phyloP scores from a whole-genome alignment of 768 basidiomycete species.

The Suillus paluster region DNA sequence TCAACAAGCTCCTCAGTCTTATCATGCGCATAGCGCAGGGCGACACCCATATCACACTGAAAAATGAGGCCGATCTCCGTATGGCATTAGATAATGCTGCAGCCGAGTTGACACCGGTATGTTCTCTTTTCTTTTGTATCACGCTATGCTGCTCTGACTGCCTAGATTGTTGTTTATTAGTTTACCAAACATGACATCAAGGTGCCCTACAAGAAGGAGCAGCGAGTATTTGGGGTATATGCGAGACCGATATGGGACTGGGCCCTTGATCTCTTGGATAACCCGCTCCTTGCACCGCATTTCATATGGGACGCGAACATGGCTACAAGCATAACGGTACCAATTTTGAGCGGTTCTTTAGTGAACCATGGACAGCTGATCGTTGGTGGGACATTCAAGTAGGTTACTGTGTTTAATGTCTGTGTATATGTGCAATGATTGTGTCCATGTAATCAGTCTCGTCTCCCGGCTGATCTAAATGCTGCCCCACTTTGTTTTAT shows the following conservation, averaged over 20 bases:
- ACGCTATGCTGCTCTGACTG: too few relatives aligned
- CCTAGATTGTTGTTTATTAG: too few relatives aligned
- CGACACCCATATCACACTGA: constrained; percentile 18
- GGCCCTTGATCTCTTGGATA: neutral
- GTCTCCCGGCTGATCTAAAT: constrained; percentile 2
- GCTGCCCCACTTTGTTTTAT: constrained; percentile 11
- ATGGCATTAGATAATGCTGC: neutral
- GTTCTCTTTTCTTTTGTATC: too few relatives aligned
- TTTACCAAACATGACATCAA: neutral
- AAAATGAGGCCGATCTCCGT: constrained; percentile 11
- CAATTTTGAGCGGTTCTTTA: constrained; percentile 29
- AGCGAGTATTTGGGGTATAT: neutral
- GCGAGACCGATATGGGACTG: neutral
- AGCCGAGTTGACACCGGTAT: constrained; percentile 4
- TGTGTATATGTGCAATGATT: neutral
- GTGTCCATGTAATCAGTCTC: too few relatives aligned
- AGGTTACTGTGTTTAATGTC: neutral
- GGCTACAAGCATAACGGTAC: constrained; percentile 31
- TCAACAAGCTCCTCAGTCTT: constrained; percentile 9
- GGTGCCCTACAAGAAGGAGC: constrained; percentile 12
- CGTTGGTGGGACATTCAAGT: constrained; percentile 44
- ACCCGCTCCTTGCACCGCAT: constrained; percentile 8
- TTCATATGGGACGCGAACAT: constrained; percentile 38
- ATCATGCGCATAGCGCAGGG: constrained; percentile 14
- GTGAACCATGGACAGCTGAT: constrained; percentile 43